Percentiles rank a stretch among this genome's conserved stretches.
These are phyloP conservation scores for Lasiodiplodia theobromae DNA, from an alignment of 2,329 filamentous ascomycete species.

Conservation along the genomic window DNA sequence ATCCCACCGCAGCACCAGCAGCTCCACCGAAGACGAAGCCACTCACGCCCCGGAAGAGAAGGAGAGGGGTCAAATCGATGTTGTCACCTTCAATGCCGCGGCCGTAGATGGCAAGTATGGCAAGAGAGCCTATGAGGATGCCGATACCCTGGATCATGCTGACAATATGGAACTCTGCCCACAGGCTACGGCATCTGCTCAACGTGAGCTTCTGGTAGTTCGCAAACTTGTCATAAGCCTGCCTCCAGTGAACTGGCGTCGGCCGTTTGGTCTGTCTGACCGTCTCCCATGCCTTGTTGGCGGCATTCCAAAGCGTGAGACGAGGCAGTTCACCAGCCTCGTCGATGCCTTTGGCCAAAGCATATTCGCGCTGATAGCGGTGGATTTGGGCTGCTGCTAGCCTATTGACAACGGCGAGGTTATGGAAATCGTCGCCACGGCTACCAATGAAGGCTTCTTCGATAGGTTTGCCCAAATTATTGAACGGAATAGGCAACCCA, in stretches of 20 bases:
- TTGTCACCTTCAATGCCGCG: slow-evolving; percentile 62
- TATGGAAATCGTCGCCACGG: slow-evolving; percentile 74
- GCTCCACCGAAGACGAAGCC: slow-evolving; percentile 56
- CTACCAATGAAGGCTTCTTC: slow-evolving; percentile 87
- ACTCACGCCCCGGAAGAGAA: slow-evolving; percentile 59
- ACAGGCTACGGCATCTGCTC: slow-evolving; percentile 79
- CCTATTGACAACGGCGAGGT: slow-evolving; percentile 77
- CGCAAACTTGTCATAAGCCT: slow-evolving; percentile 65
- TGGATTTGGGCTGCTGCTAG: slow-evolving; percentile 85
- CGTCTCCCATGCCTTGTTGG: slow-evolving; percentile 62
- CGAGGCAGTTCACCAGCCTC: slow-evolving; percentile 65
- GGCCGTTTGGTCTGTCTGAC: slow-evolving; percentile 51
- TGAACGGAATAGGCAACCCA: slow-evolving; percentile 93
- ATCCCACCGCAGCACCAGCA: slow-evolving; percentile 52
- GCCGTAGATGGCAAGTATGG: slow-evolving; percentile 76
- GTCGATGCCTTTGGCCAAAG: slow-evolving; percentile 72
- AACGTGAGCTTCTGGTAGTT: slow-evolving; percentile 82
- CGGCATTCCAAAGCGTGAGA: slow-evolving; percentile 65
- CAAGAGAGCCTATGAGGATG: slow-evolving; percentile 72
- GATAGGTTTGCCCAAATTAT: slow-evolving; percentile 91
- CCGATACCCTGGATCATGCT: slow-evolving; percentile 83
- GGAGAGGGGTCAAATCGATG: slow-evolving; percentile 59
- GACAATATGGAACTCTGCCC: slow-evolving; percentile 89
- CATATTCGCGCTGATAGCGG: slow-evolving; percentile 87
- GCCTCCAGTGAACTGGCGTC: slow-evolving; percentile 47